Base-by-base conservation (phyloP, 352 stramenopile species). In the Phytopythium aichiense region DNA sequence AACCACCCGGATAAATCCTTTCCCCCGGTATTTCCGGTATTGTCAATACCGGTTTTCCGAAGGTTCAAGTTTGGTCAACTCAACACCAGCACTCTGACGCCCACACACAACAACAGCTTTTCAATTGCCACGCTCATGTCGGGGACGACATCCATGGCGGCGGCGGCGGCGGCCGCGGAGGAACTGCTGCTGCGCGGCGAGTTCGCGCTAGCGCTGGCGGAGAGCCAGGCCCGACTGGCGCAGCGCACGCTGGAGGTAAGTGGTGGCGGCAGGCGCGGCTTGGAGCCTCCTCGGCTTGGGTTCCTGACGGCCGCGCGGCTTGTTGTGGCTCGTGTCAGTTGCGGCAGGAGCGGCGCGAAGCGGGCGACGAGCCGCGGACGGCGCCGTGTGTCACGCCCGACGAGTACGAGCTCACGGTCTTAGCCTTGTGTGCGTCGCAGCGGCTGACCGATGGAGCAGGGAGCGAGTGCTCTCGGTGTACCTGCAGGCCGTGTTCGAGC, bases 401-500 rank as follows among this genome's bases (percentile, higher is more conserved):
- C 46, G 61, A 73, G 58, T 75, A 23, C 4, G 58, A 68, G 6
- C 22, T 38, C 22, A 1, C 20, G 2, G 8, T 40, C 31, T 28
- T 16, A 2, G 30, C 16, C 5, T 42, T 12, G 18, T 37, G 7
- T 22, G 5, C 15, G 49, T 22, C 12, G 13, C 51, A 40, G 23
- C 9, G 42, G n/a, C 49, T 56, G 12, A 8, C 49, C 13, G 50
- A 48, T 56, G 4, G 31, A 56, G 28, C 53, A 91, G 81, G 42
- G 79, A 89, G 56, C 75, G 77, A 8, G 54, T 89, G 40, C 48
- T 89, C 55, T 82, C 77, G 0, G 73, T 91, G 56, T 91, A 91
- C 67, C 62, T 89, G 49, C 82, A 88, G 56, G 66, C 69, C 11
- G 60, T 89, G 12, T 91, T 89, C 37, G 82, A 91, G 50, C 52